phyloP scores from a whole-genome alignment of 352 stramenopile species.

The Bremia lactucae region DNA sequence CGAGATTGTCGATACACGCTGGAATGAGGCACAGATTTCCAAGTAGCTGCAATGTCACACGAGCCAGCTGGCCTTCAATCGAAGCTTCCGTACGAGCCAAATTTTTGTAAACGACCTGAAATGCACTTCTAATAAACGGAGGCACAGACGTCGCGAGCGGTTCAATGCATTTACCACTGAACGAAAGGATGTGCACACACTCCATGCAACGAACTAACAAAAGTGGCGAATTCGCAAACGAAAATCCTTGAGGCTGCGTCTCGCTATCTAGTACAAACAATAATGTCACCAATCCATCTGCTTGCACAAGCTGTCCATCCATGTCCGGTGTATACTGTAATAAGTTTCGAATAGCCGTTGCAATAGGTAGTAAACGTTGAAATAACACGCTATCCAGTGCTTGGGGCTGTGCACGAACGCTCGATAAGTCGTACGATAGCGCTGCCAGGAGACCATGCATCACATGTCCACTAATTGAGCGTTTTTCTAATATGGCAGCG shows the following conservation, averaged over 20 bases:
- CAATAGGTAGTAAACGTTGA: constrained; percentile 62
- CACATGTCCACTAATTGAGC: constrained; percentile 50
- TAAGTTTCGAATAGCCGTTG: constrained; percentile 69
- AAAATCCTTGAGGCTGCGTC: constrained; percentile 68
- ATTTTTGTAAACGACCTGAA: constrained; percentile 80
- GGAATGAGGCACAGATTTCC: constrained; percentile 81
- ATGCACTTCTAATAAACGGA: constrained; percentile 77
- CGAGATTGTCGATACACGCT: constrained; percentile 78
- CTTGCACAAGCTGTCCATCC: constrained; percentile 71
- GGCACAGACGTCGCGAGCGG: constrained; percentile 60
- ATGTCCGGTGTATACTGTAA: constrained; percentile 78
- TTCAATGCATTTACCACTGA: constrained; percentile 75
- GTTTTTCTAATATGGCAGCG: constrained; percentile 26
- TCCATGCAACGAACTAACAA: constrained; percentile 80
- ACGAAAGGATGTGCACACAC: constrained; percentile 81
- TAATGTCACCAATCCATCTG: constrained; percentile 58
- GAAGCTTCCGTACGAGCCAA: constrained; percentile 65
- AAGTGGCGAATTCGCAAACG: constrained; percentile 57
- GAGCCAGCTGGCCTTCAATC: constrained; percentile 69
- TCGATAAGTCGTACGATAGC: constrained; percentile 61
- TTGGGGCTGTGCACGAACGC: constrained; percentile 57
- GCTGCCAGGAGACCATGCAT: constrained; percentile 63
- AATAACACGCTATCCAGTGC: constrained; percentile 57
- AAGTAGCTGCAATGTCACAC: constrained; percentile 70
- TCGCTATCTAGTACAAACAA: constrained; percentile 77